A percentile compares a stretch with the other conserved stretches of the same genome.
phyloP scores from a whole-genome alignment of 2,329 filamentous ascomycete species.

The Claviceps sp. region DNA sequence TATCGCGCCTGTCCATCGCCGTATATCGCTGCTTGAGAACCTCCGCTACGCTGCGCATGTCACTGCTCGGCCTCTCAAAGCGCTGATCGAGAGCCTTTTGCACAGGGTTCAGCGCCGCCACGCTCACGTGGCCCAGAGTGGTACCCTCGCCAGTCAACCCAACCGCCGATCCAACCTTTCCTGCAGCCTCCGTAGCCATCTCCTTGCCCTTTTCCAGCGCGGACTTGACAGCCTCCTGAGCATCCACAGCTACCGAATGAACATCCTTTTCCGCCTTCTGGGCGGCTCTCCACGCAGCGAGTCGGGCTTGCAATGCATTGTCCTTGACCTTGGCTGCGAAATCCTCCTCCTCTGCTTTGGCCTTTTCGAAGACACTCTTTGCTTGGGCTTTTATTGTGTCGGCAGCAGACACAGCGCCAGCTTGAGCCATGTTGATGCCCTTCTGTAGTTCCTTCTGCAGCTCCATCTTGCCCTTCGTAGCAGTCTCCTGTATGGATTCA shows the following conservation, averaged over 20 bases:
- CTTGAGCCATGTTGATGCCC: conserved; percentile 20
- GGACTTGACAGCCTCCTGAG: conserved; percentile 24
- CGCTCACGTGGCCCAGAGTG: conserved; percentile 3
- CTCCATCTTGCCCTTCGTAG: conserved; percentile 15
- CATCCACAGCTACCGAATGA: conserved; percentile 19
- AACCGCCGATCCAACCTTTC: conserved; percentile 23
- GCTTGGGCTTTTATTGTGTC: conserved; percentile 20
- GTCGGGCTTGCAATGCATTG: conserved; percentile 15
- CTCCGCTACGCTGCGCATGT: conserved; percentile 38
- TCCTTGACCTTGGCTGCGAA: conserved; percentile 15
- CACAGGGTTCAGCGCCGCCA: conserved; percentile 22
- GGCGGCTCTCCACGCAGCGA: conserved; percentile 13
- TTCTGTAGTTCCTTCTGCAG: conserved; percentile 19
- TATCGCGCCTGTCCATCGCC: conserved; percentile 32
- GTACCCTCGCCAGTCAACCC: conserved; percentile 16
- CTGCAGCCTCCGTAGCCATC: conserved; percentile 26
- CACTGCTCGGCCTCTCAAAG: conserved; percentile 29
- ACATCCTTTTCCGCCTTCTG: conserved; percentile 10
- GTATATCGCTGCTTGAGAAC: conserved; percentile 41
- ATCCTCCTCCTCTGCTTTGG: conserved; percentile 15
- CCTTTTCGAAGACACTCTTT: conserved; percentile 20
- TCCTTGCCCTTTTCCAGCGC: conserved; percentile 28
- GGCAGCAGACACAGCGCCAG: conserved; percentile 11
- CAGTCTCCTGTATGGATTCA: conserved; percentile 15
- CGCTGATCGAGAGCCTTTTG: conserved; percentile 39